Evolutionary conservation across 1,284 basidiomycete species (phyloP).

Genomic region (Mycena sp.): DNA sequence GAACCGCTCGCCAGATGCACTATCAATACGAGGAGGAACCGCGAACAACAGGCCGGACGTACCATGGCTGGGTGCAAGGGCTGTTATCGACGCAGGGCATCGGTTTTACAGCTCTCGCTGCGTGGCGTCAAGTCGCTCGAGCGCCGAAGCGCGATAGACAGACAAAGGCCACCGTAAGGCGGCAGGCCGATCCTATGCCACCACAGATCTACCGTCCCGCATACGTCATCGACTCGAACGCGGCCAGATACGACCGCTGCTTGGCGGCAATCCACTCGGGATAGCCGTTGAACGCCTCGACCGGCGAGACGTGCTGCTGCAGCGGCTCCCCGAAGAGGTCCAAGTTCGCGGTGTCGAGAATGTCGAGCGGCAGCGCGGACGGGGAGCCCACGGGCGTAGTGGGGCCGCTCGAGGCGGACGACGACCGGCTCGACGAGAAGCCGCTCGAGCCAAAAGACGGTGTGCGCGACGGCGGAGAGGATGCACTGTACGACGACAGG

Average conservation of each 20-base stretch:
- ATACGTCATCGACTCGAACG: too few relatives aligned
- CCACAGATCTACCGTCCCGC: too few relatives aligned
- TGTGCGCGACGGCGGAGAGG: conserved; percentile 20
- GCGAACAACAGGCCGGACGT: conserved; percentile 18
- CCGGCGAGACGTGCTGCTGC: conserved; percentile 3
- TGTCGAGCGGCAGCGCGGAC: conserved; percentile 14
- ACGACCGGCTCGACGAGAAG: conserved; percentile 10
- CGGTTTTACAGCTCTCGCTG: too few relatives aligned
- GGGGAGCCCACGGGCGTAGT: conserved; percentile 20
- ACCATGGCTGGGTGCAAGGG: not conserved
- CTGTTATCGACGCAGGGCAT: too few relatives aligned
- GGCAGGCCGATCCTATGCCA: too few relatives aligned
- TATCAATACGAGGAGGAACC: conserved; percentile 26
- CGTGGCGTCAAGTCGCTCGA: too few relatives aligned
- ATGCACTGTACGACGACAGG: conserved; percentile 18
- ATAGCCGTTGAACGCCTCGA: too few relatives aligned
- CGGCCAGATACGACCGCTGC: conserved; percentile 1
- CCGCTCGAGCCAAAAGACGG: conserved; percentile 20
- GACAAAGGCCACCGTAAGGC: not conserved
- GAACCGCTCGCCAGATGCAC: conserved; percentile 26
- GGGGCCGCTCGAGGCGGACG: conserved; percentile 23
- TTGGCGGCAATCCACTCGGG: too few relatives aligned
- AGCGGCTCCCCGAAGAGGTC: conserved; percentile 8
- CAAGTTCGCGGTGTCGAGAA: not conserved
- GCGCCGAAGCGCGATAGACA: not conserved